Evolutionary conservation across 2,329 filamentous ascomycete species (phyloP).

Genomic region (Ophiocordyceps australis): DNA sequence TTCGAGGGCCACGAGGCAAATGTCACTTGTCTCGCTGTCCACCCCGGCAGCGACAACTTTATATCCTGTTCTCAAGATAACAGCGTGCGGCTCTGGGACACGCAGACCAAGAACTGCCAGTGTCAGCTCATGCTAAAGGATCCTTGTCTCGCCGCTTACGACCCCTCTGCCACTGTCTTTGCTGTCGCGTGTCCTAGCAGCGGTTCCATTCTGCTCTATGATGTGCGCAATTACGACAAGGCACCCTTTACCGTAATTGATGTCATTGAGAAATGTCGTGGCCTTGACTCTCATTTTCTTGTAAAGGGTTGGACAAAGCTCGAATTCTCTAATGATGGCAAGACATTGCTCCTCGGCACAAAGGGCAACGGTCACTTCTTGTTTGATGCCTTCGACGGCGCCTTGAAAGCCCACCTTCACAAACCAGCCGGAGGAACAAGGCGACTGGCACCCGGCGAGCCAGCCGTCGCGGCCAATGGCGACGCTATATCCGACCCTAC

Average conservation of each 20-base stretch:
- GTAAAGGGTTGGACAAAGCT: constrained; percentile 71
- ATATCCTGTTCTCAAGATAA: constrained; percentile 84
- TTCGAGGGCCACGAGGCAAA: constrained; percentile 77
- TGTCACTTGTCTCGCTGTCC: constrained; percentile 71
- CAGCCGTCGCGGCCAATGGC: constrained; percentile 7
- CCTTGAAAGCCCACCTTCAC: constrained; percentile 54
- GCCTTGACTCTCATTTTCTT: constrained; percentile 35
- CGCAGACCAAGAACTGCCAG: constrained; percentile 60
- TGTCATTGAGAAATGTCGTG: constrained; percentile 37
- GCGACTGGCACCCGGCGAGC: constrained; percentile 35
- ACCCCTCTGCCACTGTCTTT: constrained; percentile 83
- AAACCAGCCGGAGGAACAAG: constrained; percentile 35
- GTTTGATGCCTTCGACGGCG: constrained; percentile 81
- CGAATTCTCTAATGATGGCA: constrained; percentile 93
- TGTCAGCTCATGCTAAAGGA: constrained; percentile 66
- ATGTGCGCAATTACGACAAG: constrained; percentile 85
- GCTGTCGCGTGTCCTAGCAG: constrained; percentile 71
- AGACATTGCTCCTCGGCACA: constrained; percentile 68
- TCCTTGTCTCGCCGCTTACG: constrained; percentile 73
- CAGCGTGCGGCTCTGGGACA: constrained; percentile 81
- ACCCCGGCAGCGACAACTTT: constrained; percentile 78
- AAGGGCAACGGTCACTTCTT: constrained; percentile 75
- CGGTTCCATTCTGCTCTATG: constrained; percentile 73
- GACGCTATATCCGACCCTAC: constrained; percentile 14
- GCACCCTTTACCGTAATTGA: constrained; percentile 79